Evolutionary conservation across 331 rosid genomes (phyloP).

Genomic region (Rhamnella rubrinervis): DNA sequence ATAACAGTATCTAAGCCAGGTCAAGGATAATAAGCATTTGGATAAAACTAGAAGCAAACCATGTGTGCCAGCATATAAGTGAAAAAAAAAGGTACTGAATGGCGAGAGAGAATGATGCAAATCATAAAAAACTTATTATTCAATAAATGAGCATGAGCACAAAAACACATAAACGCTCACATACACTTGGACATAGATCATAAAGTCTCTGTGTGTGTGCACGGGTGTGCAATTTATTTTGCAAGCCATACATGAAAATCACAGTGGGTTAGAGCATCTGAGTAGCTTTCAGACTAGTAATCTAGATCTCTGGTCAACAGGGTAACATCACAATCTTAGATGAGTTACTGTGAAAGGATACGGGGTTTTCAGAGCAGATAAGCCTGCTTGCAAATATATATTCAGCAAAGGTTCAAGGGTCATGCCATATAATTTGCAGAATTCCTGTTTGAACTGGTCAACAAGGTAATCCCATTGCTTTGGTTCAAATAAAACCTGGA

Average conservation of each 20-base stretch:
- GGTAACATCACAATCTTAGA: neutral
- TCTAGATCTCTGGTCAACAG: too few relatives aligned
- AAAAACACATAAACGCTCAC: neutral
- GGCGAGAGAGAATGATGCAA: too few relatives aligned
- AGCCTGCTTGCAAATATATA: constrained; percentile 92
- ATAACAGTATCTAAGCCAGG: constrained; percentile 75
- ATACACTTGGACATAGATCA: too few relatives aligned
- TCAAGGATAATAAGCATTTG: constrained; percentile 46
- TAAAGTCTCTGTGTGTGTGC: too few relatives aligned
- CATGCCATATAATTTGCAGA: constrained; percentile 98
- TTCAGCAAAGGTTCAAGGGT: constrained; percentile 87
- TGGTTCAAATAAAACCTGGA: constrained; percentile 87
- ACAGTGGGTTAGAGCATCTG: too few relatives aligned
- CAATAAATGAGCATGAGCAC: too few relatives aligned
- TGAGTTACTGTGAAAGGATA: constrained; percentile 47
- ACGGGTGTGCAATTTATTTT: too few relatives aligned
- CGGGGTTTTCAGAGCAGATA: constrained; percentile 95
- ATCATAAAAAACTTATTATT: too few relatives aligned
- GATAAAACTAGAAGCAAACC: too few relatives aligned
- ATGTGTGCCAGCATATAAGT: neutral
- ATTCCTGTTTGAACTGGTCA: constrained; percentile 91
- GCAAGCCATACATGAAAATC: too few relatives aligned
- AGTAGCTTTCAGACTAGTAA: too few relatives aligned
- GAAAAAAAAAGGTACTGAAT: too few relatives aligned
- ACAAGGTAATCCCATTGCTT: constrained; percentile 92